Percentiles rank a stretch among this genome's conserved stretches.
Conservation (phyloP, 306 rosid species). For the Rubus parviflorus region DNA sequence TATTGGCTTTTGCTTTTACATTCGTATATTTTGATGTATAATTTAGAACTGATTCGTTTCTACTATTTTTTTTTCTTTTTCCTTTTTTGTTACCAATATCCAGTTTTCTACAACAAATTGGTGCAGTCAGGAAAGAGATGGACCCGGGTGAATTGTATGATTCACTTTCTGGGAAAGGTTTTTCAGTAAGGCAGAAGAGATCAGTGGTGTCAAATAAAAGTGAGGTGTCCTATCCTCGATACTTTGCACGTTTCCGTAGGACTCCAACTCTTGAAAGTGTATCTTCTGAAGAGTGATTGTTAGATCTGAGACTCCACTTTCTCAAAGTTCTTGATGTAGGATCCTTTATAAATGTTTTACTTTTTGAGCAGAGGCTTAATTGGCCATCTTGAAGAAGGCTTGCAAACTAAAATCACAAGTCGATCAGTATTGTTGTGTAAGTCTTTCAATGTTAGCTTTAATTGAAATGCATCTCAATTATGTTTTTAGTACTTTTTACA, state of each 20-base stretch:
- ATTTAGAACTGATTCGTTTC: neutral
- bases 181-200: constrained; percentile 57
- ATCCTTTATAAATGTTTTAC: too few relatives aligned
- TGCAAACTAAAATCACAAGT: too few relatives aligned
- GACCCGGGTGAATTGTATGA: constrained; percentile 66
- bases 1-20: constrained; percentile 3
- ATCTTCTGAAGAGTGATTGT: neutral
- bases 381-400: too few relatives aligned
- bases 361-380: too few relatives aligned
- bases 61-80: neutral
- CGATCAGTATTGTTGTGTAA: too few relatives aligned
- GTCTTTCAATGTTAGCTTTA: too few relatives aligned
- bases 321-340: neutral
- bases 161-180: constrained; percentile 67
- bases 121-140: neutral
- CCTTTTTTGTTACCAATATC: constrained; percentile 21
- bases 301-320: neutral
- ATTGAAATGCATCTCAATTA: too few relatives aligned
- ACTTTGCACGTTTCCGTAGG: too few relatives aligned
- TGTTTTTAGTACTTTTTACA: too few relatives aligned
- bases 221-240: constrained; percentile 20
- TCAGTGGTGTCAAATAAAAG: constrained; percentile 46
- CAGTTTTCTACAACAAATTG: constrained; percentile 54
- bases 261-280: too few relatives aligned
- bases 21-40: neutral